Evolutionary conservation across 495 filamentous ascomycete genomes (phyloP), one percentile per base, ranked within the genome.

Genomic region (Poronia punctata): DNA sequence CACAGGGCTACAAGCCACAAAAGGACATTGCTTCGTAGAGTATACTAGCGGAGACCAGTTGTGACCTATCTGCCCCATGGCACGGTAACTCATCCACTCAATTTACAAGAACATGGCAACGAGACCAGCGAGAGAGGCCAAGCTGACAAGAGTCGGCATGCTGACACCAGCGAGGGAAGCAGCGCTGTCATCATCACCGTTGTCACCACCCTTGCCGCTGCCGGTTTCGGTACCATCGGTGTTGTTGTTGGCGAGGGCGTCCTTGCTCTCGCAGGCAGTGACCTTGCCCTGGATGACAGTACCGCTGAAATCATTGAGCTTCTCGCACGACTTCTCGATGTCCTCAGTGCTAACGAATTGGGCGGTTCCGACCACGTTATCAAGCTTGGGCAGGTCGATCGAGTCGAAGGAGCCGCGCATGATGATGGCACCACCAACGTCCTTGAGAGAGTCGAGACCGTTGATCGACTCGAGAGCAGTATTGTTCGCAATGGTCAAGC

Each of bases 401-500:
- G 76, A 68, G 35, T 76, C 75, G 63, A 95, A 93, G 66, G 76
- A 81, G 54, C 92, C 92, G 53, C 78, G 79, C 65, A 95, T 79
- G 69, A 94, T 86, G 62, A 99, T 68, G 44, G 89, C 90, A 65
- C 90, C 92, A 47, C 71, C 74, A 31, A 97, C 74, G n/a, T 59
- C 71, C 44, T 72, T 52, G 16, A 98, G 72, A 29, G 66, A 53
- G 25, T 74, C 68, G 71, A 97, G 84, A 32, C 72, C 74, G 40
- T 74, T 56, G 21, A 95, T 71, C 43, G 61, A 54, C 36, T 49
- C 43, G 9, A 95, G 72, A 34, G 70, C 62, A 32, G 88, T 86
- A 77, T 96, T 95, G 73, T 93, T 93, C 59, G 82, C 80, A 54
- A 97, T 77, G 45, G 81, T 72, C 64, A 92, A 78, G 54, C 80